Evolutionary conservation across 306 rosid species (phyloP).

Genomic region (Gleditsia sinensis): DNA sequence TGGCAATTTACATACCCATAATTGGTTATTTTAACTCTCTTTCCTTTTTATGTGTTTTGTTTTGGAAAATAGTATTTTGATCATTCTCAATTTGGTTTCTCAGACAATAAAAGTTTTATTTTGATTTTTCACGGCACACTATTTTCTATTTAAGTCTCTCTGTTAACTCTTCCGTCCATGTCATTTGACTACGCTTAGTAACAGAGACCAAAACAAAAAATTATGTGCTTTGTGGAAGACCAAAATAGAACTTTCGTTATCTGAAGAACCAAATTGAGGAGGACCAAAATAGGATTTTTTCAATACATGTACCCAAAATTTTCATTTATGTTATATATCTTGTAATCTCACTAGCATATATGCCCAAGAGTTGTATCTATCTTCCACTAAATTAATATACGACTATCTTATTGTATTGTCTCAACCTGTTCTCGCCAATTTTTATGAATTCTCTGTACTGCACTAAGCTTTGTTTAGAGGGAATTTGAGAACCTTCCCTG

Average conservation of each 20-base stretch:
- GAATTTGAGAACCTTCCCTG: neutral
- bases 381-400: neutral
- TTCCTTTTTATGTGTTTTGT: neutral
- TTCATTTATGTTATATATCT: neutral
- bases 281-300: no score
- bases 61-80: no score
- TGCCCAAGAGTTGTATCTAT: slow-evolving; percentile 3
- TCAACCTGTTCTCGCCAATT: neutral
- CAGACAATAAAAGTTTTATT: no score
- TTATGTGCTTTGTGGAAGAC: no score
- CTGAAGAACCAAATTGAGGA: no score
- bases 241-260: no score
- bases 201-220: no score
- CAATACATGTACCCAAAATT: neutral
- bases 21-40: neutral
- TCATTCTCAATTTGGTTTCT: no score
- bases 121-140: no score
- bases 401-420: neutral
- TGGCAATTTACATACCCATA: slow-evolving; percentile 46
- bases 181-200: no score
- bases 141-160: no score
- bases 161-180: neutral
- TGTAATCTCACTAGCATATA: neutral
- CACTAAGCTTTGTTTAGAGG: no score
- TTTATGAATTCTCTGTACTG: neutral